These are phyloP conservation scores for Furcasterigmium sp. DNA, from an alignment of 2,329 filamentous ascomycete species.

Conservation along the genomic window DNA sequence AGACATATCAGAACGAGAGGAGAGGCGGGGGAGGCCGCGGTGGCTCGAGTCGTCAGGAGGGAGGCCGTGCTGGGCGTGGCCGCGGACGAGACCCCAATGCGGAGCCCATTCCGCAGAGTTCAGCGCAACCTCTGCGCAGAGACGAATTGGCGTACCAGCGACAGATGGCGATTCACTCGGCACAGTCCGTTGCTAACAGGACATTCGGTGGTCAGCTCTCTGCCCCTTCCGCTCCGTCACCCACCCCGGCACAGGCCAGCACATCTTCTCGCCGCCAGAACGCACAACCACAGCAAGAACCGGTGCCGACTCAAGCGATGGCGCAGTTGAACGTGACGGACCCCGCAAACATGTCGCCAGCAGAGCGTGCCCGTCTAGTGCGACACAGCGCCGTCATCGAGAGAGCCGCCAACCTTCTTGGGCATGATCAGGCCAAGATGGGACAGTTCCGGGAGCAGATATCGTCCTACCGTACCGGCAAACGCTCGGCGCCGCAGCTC, in stretches of 20 bases:
- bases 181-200: slow-evolving; percentile 72
- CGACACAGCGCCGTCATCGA: slow-evolving; percentile 83
- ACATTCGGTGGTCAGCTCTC: slow-evolving; percentile 84
- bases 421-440: slow-evolving; percentile 71
- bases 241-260: slow-evolving; percentile 17
- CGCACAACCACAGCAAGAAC: slow-evolving; percentile 9
- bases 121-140: slow-evolving; percentile 73
- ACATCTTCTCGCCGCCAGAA: slow-evolving; percentile 1
- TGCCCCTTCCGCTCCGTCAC: slow-evolving; percentile 32
- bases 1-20: slow-evolving; percentile 62
- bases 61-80: slow-evolving; percentile 33
- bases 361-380: slow-evolving; percentile 74
- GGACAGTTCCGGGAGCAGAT: slow-evolving; percentile 73
- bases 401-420: slow-evolving; percentile 74
- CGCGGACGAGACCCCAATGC: slow-evolving; percentile 83
- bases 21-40: slow-evolving; percentile 41
- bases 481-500: slow-evolving; percentile 67
- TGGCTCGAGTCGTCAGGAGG: slow-evolving; percentile 33
- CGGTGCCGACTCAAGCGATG: slow-evolving; percentile 2
- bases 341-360: slow-evolving; percentile 54
- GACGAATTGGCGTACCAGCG: slow-evolving; percentile 90
- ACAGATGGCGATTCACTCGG: slow-evolving; percentile 84
- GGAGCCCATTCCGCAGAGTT: slow-evolving; percentile 70
- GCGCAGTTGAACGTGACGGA: slow-evolving; percentile 30
- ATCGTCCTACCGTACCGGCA: slow-evolving; percentile 67